phyloP scores from a whole-genome alignment of 148 eudicot genomes.

The Cornus suecica region DNA sequence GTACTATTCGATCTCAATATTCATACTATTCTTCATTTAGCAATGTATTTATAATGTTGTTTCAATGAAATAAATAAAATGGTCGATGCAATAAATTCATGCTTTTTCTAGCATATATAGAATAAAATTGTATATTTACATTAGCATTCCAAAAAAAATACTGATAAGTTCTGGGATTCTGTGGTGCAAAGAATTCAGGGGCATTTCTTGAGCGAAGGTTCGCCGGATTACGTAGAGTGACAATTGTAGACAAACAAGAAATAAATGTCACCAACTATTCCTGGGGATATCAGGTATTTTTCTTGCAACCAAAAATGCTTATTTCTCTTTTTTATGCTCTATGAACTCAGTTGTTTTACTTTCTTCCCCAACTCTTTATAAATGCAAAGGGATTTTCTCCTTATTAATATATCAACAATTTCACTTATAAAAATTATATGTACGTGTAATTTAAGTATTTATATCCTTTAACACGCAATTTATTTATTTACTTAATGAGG shows the following conservation, averaged over 20 bases:
- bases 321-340: neutral
- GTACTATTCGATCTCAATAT: constrained; percentile 23
- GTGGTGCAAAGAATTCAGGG: constrained; percentile 47
- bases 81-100: too few relatives aligned
- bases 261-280: constrained; percentile 28
- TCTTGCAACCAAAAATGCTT: constrained; percentile 7
- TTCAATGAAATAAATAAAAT: neutral
- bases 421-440: too few relatives aligned
- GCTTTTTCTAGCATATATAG: neutral
- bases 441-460: too few relatives aligned
- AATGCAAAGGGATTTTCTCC: too few relatives aligned
- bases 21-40: neutral
- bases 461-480: too few relatives aligned
- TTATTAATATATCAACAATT: too few relatives aligned
- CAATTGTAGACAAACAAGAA: constrained; percentile 22
- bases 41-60: neutral
- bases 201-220: constrained; percentile 38
- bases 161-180: neutral
- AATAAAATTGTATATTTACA: neutral
- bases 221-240: constrained; percentile 38
- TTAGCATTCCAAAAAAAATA: neutral
- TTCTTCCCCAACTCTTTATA: too few relatives aligned
- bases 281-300: constrained; percentile 59
- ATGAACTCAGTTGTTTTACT: neutral
- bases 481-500: too few relatives aligned